phyloP scores from a whole-genome alignment of 805 yeast genomes.

The Vanderwaltozyma yarrowii region DNA sequence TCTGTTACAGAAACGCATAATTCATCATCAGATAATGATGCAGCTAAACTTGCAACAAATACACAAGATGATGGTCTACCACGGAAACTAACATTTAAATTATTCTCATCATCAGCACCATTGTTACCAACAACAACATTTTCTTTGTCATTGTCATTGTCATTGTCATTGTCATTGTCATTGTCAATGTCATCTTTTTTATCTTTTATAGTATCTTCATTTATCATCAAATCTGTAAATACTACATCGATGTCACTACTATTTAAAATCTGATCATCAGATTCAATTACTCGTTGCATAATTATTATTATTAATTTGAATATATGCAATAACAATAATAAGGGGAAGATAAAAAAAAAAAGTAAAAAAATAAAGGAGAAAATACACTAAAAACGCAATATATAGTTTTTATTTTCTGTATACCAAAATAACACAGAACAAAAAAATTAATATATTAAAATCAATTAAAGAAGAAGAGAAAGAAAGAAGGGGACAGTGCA shows the following conservation, averaged over 20 bases:
- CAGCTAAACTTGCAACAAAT: constrained; percentile 74
- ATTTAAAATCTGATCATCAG: neutral
- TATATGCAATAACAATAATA: too few relatives aligned
- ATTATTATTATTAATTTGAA: too few relatives aligned
- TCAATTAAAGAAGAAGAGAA: too few relatives aligned
- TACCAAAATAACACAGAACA: too few relatives aligned
- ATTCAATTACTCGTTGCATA: too few relatives aligned
- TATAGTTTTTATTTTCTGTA: too few relatives aligned
- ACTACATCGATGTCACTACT: neutral
- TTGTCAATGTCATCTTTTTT: neutral
- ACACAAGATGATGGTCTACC: constrained; percentile 81
- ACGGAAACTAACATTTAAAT: constrained; percentile 18
- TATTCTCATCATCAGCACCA: neutral
- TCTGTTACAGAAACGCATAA: constrained; percentile 56
- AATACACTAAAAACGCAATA: too few relatives aligned
- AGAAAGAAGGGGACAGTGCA: too few relatives aligned
- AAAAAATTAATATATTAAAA: too few relatives aligned
- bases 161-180: neutral
- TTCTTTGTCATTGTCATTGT: constrained; percentile 40
- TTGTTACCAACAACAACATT: constrained; percentile 48
- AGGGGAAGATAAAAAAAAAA: too few relatives aligned
- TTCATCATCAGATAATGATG: constrained; percentile 57
- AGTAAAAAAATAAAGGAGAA: too few relatives aligned
- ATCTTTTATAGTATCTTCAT: neutral
- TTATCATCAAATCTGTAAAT: neutral